Percentiles rank a stretch among this genome's conserved stretches.
Conservation (phyloP, 192 early-diverging fungal species). For the Neocallimastix lanati region DNA sequence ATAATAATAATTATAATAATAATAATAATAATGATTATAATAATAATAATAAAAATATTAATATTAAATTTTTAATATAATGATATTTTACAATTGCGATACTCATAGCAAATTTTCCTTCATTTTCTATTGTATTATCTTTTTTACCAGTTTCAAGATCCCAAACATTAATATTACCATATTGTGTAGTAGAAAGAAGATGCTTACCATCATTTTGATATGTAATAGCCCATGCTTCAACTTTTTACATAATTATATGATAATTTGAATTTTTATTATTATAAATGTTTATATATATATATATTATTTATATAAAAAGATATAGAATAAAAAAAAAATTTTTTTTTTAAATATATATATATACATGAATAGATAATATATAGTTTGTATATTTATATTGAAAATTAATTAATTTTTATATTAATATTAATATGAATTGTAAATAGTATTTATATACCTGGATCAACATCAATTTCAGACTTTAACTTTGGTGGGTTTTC, state of each 20-base stretch:
- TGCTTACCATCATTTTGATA: conserved; percentile 56
- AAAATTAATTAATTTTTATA: too few species aligned
- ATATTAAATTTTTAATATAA: background rate
- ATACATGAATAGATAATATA: too few species aligned
- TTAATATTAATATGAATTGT: too few species aligned
- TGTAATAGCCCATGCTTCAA: conserved; percentile 54
- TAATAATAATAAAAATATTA: too few species aligned
- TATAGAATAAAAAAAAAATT: too few species aligned
- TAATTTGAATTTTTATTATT: too few species aligned
- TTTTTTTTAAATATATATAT: too few species aligned
- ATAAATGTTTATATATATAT: too few species aligned
- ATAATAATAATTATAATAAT: background rate
- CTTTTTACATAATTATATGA: conserved; percentile 7
- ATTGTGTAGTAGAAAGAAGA: conserved; percentile 52
- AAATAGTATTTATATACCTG: conserved; percentile 18
- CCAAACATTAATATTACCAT: conserved; percentile 53
- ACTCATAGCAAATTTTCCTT: conserved; percentile 60
- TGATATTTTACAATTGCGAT: conserved; percentile 40
- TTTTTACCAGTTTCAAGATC: conserved; percentile 46
- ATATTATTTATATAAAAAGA: too few species aligned
- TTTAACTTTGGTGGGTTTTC: conserved; percentile 15
- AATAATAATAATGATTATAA: too few species aligned
- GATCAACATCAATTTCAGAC: conserved; percentile 39
- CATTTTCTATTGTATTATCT: conserved; percentile 43
- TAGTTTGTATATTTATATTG: too few species aligned